Conservation (phyloP, 179 eudicot species). For the Monotropa hypopitys region DNA sequence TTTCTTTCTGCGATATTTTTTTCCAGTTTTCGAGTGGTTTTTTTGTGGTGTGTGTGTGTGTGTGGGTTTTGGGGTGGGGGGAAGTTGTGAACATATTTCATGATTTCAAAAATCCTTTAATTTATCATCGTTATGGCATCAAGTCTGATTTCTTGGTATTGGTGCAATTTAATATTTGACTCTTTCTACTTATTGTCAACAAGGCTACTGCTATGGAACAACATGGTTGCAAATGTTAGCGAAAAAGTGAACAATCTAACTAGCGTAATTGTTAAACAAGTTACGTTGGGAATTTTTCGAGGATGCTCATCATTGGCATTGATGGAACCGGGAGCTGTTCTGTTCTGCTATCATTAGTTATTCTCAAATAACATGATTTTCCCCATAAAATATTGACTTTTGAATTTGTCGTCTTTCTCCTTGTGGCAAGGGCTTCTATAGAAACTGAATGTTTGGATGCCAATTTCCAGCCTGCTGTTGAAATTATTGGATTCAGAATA, state of each 20-base stretch:
- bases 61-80: background rate
- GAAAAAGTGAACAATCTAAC: background rate
- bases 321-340: background rate
- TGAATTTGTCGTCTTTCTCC: background rate
- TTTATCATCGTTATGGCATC: background rate
- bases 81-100: background rate
- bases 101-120: background rate
- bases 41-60: background rate
- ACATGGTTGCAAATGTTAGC: background rate
- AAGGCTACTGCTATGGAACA: background rate
- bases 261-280: background rate
- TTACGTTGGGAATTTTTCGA: background rate
- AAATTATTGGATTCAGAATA: slow-evolving; percentile 81
- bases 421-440: background rate
- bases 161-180: background rate
- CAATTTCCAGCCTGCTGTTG: slow-evolving; percentile 79
- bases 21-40: background rate
- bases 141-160: background rate
- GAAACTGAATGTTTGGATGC: background rate
- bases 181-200: background rate
- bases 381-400: background rate
- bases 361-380: background rate
- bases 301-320: background rate
- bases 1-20: background rate
- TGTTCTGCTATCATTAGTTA: background rate